phyloP scores from a whole-genome alignment of 371 early-diverging fungal species.

The Haplosporangium sp. region DNA sequence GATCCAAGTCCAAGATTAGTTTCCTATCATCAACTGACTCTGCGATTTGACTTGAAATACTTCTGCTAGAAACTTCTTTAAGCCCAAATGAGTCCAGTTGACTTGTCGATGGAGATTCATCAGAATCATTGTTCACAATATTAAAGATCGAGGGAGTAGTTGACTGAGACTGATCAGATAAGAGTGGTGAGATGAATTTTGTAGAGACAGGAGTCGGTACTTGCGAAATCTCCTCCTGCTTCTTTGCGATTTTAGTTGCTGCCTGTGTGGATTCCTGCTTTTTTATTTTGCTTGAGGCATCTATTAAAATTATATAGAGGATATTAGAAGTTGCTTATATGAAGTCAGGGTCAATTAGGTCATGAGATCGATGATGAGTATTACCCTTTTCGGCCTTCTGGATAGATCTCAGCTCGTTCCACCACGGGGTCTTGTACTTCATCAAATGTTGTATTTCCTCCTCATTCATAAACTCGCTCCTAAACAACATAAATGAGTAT shows the following conservation, averaged over 20 bases:
- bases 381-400: constrained; percentile 61
- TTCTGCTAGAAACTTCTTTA: constrained; percentile 32
- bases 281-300: constrained; percentile 10
- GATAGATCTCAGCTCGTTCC: constrained; percentile 66
- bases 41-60: constrained; percentile 11
- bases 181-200: constrained; percentile 24
- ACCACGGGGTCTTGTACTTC: constrained; percentile 78
- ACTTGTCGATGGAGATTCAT: background rate
- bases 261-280: background rate
- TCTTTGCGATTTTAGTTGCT: background rate
- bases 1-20: constrained; percentile 16
- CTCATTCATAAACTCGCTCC: constrained; percentile 74
- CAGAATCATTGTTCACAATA: constrained; percentile 52
- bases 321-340: background rate
- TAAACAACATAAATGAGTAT: constrained; percentile 20
- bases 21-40: background rate
- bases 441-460: constrained; percentile 82
- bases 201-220: constrained; percentile 11
- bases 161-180: constrained; percentile 11
- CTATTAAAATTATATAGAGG: background rate
- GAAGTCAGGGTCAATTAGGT: too few species aligned
- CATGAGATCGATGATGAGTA: background rate
- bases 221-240: background rate
- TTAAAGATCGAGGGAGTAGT: constrained; percentile 21
- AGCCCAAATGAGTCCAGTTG: constrained; percentile 27